Base-by-base conservation (phyloP, 257 asterid species). In the Solanum rostratum region DNA sequence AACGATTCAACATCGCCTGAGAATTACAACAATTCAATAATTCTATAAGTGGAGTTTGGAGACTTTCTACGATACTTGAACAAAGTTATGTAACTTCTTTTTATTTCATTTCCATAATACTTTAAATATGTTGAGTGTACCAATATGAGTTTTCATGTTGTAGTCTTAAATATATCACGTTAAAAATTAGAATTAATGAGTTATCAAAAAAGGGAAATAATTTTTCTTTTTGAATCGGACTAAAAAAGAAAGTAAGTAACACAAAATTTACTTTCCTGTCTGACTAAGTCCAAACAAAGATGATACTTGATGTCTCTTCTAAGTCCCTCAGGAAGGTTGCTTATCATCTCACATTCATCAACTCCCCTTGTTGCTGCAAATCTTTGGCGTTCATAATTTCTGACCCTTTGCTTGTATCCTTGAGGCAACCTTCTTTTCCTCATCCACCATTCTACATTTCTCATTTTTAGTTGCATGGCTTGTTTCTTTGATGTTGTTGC, bases 361-460 rank as follows among this genome's bases (percentile, higher is more conserved):
- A 97, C 99, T 3, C 99, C 99, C 0, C 99, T 95, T 96, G 93
- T 95, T 2, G 99, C 99, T 2, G 98, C 99, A 98, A 98, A 97
- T 0, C 93, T 89, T 45, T 97, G 99, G 81, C 99, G 82, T 86
- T 97, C 99, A 13, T 95, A 94, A 79, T 91, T 95, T 65, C 99
- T 88, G 11, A 97, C 98, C 70, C 99, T 89, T 70, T 95, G 98
- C 89, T 91, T 78, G 84, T 87, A 93, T 7, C 82, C 84, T 29
- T 83, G 80, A 2, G 99, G 99, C 91, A 97, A 84, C 3, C 88
- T 91, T 71, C 98, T 85, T 86, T 91, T 97, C 82, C 94, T 92
- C 99, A 97, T 97, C 99, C 99, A 97, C 99, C 99, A 94, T 83
- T 95, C 99, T 76, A 97, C 89, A 63, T 94, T 97, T 89, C 98